These are phyloP conservation scores for Metschnikowia sp. DNA, from an alignment of 805 yeast genomes.

Conservation along the genomic window DNA sequence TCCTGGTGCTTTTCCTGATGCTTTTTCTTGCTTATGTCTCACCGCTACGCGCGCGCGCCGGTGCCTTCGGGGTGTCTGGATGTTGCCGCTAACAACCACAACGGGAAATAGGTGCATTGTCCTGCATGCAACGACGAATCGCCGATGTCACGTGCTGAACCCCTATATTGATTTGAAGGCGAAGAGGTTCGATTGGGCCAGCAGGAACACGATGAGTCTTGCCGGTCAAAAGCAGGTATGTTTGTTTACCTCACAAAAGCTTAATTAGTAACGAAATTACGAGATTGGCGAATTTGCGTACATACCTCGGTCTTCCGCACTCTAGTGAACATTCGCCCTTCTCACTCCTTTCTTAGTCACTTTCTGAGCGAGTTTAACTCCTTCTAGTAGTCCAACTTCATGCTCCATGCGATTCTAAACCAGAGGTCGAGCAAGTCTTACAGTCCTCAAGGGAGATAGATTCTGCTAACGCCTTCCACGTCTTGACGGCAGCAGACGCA, in stretches of 20 bases:
- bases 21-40: constrained; percentile 5
- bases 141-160: no score
- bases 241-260: no score
- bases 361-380: neutral
- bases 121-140: no score
- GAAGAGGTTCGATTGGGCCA: no score
- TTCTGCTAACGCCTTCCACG: constrained; percentile 64
- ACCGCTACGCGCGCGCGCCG: constrained; percentile 3
- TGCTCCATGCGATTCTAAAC: no score
- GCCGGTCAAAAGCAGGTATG: no score
- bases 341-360: neutral
- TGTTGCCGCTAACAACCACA: neutral
- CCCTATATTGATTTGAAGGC: no score
- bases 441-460: constrained; percentile 48
- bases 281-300: no score
- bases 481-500: constrained; percentile 83
- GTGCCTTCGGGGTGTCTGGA: constrained; percentile 4
- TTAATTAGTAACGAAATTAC: no score
- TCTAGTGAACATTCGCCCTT: no score
- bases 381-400: neutral
- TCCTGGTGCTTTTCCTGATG: neutral
- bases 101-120: neutral
- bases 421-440: neutral
- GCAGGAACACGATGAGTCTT: no score
- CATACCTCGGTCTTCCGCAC: no score